phyloP scores from a whole-genome alignment of 2,329 filamentous ascomycete genomes.

The Fusarium sp. region DNA sequence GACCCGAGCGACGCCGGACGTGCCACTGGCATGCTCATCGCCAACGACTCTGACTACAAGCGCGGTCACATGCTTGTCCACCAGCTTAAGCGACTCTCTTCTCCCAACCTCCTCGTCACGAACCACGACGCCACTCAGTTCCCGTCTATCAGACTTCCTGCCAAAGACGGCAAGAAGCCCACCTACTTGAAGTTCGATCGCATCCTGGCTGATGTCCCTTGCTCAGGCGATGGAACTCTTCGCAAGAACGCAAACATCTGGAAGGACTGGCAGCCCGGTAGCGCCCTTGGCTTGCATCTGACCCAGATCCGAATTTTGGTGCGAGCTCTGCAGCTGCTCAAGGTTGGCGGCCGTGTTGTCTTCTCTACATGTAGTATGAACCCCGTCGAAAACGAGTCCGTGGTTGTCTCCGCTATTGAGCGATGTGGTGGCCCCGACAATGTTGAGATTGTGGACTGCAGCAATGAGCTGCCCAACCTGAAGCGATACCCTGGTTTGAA shows the following conservation, averaged over 20 bases:
- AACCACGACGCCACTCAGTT: conserved; percentile 98
- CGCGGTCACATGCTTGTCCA: conserved; percentile 97
- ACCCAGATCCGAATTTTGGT: conserved; percentile 93
- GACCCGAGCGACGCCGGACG: conserved; percentile 84
- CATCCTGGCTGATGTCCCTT: conserved; percentile 96
- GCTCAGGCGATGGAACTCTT: conserved; percentile 93
- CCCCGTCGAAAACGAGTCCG: conserved; percentile 96
- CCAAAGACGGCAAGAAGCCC: conserved; percentile 68
- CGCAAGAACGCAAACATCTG: conserved; percentile 95
- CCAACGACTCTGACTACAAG: conserved; percentile 97
- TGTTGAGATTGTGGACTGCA: conserved; percentile 89
- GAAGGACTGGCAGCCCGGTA: conserved; percentile 94
- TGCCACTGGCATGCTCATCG: conserved; percentile 91
- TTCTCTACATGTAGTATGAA: conserved; percentile 99
- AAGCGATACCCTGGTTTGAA: conserved; percentile 84
- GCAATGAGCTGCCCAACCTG: conserved; percentile 81
- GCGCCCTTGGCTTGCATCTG: conserved; percentile 87
- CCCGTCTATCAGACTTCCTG: conserved; percentile 89
- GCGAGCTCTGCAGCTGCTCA: conserved; percentile 94
- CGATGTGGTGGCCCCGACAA: conserved; percentile 88
- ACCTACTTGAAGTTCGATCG: conserved; percentile 96
- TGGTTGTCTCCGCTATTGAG: conserved; percentile 89
- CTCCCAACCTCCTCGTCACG: conserved; percentile 95
- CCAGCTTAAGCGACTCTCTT: conserved; percentile 96
- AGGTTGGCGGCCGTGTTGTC: conserved; percentile 93